Percentiles rank a stretch among this genome's conserved stretches.
Evolutionary conservation across 306 rosid genomes (phyloP).

Genomic region (Gillenia trifoliata): DNA sequence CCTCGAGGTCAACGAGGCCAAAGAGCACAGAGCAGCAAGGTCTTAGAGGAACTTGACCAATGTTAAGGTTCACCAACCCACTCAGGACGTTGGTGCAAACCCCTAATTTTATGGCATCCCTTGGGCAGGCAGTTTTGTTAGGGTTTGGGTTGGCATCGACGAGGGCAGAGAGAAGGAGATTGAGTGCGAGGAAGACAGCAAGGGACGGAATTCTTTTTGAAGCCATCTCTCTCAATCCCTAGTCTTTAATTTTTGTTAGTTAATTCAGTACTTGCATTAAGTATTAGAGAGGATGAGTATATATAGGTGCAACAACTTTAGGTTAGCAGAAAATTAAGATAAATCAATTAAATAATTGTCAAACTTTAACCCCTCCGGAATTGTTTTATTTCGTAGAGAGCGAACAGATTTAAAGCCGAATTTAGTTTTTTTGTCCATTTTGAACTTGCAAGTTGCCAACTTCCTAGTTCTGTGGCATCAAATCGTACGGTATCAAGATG

Average conservation of each 20-base stretch:
- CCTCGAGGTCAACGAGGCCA: slow-evolving; percentile 66
- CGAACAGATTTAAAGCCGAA: neutral
- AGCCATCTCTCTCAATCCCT: slow-evolving; percentile 35
- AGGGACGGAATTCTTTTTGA: slow-evolving; percentile 46
- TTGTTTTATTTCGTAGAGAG: too few relatives aligned
- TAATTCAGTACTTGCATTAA: neutral
- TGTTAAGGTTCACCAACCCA: slow-evolving; percentile 41
- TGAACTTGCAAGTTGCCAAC: neutral
- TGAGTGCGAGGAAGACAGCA: slow-evolving; percentile 57
- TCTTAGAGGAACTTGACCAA: slow-evolving; percentile 48
- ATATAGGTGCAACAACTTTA: too few relatives aligned
- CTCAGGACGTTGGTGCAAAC: slow-evolving; percentile 51
- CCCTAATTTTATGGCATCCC: slow-evolving; percentile 61
- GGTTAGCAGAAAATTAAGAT: too few relatives aligned
- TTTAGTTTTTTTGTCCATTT: neutral
- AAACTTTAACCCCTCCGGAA: neutral
- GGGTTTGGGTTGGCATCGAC: slow-evolving; percentile 27
- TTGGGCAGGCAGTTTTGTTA: slow-evolving; percentile 4
- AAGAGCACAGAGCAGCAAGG: slow-evolving; percentile 64
- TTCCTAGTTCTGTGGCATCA: neutral
- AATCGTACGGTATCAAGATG: neutral
- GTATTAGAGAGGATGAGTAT: neutral
- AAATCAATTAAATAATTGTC: too few relatives aligned
- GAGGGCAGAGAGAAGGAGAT: slow-evolving; percentile 60
- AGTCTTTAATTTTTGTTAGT: neutral